Conservation (phyloP, 1,284 basidiomycete genomes). For the Heterobasidion parviporum region DNA sequence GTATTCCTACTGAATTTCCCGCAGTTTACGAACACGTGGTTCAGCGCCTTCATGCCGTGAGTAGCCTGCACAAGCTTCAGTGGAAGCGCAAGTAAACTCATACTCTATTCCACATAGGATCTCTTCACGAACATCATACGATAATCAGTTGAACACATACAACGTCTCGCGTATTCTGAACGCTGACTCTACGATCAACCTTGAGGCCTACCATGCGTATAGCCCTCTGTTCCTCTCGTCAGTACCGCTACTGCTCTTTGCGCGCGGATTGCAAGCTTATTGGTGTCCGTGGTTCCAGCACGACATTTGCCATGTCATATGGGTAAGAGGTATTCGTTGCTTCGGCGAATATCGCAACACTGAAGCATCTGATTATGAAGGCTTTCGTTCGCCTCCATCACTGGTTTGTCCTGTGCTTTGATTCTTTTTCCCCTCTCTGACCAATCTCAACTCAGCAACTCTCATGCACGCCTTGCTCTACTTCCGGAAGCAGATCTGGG, state of each 20-base stretch:
- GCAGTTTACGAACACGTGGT: conserved; percentile 54
- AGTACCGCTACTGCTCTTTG: conserved; percentile 1
- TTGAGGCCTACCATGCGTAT: conserved; percentile 64
- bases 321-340: conserved; percentile 12
- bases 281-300: conserved; percentile 24
- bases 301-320: conserved; percentile 44
- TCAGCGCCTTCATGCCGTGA: conserved; percentile 38
- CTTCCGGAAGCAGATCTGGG: conserved; percentile 59
- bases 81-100: not conserved
- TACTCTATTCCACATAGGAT: conserved; percentile 23
- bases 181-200: conserved; percentile 48
- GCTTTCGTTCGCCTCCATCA: conserved; percentile 55
- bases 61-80: conserved; percentile 9
- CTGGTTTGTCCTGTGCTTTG: conserved; percentile 28
- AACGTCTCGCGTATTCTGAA: conserved; percentile 62
- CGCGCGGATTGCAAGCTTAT: not conserved
- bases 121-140: conserved; percentile 45
- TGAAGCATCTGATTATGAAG: not conserved
- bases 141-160: conserved; percentile 61
- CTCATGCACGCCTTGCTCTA: conserved; percentile 75
- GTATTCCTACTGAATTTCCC: conserved; percentile 10
- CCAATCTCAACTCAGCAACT: conserved; percentile 47
- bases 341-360: not conserved
- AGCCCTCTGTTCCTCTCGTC: conserved; percentile 78
- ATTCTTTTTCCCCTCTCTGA: not conserved